Base-by-base conservation (phyloP, 768 basidiomycete genomes). In the Phylloporus arenicola region DNA sequence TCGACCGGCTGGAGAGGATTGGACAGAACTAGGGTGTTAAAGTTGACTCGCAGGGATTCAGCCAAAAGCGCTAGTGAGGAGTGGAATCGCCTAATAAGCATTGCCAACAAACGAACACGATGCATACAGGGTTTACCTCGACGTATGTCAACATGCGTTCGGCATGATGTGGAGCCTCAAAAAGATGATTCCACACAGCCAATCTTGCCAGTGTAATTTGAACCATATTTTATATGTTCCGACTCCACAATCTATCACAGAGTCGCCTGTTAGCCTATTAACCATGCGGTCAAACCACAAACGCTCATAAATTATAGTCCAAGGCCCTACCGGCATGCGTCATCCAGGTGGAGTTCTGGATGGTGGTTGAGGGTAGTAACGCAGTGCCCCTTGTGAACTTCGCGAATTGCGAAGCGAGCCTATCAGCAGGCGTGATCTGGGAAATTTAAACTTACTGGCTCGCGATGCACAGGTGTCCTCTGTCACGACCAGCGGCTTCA, bases 291-390 rank as follows among this genome's bases (percentile, higher is more conserved):
- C n/a, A 25, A 25, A 25, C 25, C 31, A 42, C 45, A 27, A 42
- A 48, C 43, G 48, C 41, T 10, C 7, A 17, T 24, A 25, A 25
- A 25, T 7, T 25, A 25, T 7, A 25, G n/a, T 10, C 7, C n/a
- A 16, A 20, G 45, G 53, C 61, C 61, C 55, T 62, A 52, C 31
- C 33, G 16, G 24, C 58, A 55, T 46, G 61, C 29, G 45, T 51
- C 30, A 17, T 46, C 41, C 60, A 29, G 37, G 47, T 39, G 43
- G 25, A 25, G 25, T 7, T 7, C 19, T 39, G 6, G 46, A 19
- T 19, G 3, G 42, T 20, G 53, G 51, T 51, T 27, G 19, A 52
- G 56, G 56, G 56, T 43, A n/a, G n/a, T n/a, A n/a, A n/a, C n/a
- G n/a, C n/a, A n/a, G n/a, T 11, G 38, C n/a, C 24, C 24, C 5